phyloP scores from a whole-genome alignment of 805 yeast genomes.

The Candida sphagnicola region DNA sequence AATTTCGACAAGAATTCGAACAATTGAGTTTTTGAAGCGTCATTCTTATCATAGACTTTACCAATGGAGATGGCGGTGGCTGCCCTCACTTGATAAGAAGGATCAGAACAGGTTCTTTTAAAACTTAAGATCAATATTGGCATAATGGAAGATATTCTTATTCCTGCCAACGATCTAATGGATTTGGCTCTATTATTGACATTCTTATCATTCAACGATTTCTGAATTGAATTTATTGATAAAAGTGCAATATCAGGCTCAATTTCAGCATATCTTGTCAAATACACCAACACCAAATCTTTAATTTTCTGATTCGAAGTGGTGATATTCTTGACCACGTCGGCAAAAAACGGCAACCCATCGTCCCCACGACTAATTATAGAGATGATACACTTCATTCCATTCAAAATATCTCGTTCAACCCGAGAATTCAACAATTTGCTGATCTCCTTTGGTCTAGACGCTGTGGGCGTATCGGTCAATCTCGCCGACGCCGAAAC shows the following conservation, averaged over 20 bases:
- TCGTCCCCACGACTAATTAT: conserved; percentile 38
- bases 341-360: conserved; percentile 59
- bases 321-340: conserved; percentile 83
- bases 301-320: conserved; percentile 60
- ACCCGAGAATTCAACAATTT: conserved; percentile 63
- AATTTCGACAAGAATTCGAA: conserved; percentile 46
- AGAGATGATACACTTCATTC: conserved; percentile 41
- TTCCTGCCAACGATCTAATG: conserved; percentile 76
- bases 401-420: conserved; percentile 48
- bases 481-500: conserved; percentile 67
- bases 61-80: conserved; percentile 76
- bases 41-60: conserved; percentile 45
- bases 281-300: conserved; percentile 70
- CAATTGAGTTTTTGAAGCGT: conserved; percentile 45
- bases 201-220: conserved; percentile 64
- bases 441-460: conserved; percentile 63
- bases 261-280: conserved; percentile 70
- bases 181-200: conserved; percentile 70
- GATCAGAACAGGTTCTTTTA: conserved; percentile 63
- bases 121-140: conserved; percentile 76
- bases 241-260: conserved; percentile 89
- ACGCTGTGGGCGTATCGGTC: conserved; percentile 57
- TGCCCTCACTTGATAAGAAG: conserved; percentile 72
- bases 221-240: conserved; percentile 89
- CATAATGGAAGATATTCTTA: conserved; percentile 72